Conservation (phyloP, 257 asterid genomes). For the Lycium barbarum region DNA sequence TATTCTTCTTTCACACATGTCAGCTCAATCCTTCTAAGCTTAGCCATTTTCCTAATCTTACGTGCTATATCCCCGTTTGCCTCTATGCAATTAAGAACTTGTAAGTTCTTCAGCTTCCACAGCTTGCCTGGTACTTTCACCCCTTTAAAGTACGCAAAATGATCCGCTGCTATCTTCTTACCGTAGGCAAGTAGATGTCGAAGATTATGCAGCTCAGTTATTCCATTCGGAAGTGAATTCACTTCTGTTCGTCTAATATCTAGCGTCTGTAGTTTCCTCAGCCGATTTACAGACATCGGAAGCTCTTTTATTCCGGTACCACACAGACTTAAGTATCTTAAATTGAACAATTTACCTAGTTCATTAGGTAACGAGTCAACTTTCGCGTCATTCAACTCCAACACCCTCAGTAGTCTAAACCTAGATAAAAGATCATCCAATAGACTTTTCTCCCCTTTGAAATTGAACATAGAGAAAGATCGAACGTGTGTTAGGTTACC, state of each 20-base stretch:
- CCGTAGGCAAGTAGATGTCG: constrained; percentile 50
- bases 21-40: constrained; percentile 51
- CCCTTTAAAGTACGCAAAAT: constrained; percentile 34
- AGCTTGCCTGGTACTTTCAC: constrained; percentile 35
- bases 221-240: constrained; percentile 37
- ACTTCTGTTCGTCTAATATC: constrained; percentile 36
- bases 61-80: constrained; percentile 34
- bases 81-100: constrained; percentile 34
- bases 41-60: constrained; percentile 37
- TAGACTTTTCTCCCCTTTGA: not conserved
- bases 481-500: constrained; percentile 35
- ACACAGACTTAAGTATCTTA: constrained; percentile 49
- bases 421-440: constrained; percentile 8
- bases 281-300: constrained; percentile 36
- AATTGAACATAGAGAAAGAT: constrained; percentile 42
- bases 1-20: constrained; percentile 39
- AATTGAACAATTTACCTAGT: constrained; percentile 41
- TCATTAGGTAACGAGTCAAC: constrained; percentile 40
- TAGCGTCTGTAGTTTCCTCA: constrained; percentile 36
- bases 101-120: constrained; percentile 42
- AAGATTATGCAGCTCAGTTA: constrained; percentile 43
- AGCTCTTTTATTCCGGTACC: constrained; percentile 49
- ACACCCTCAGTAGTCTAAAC: constrained; percentile 37
- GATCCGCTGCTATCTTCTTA: not conserved
- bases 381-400: constrained; percentile 44